Conservation (phyloP, 352 stramenopile species). For the Pythium dissotocum region DNA sequence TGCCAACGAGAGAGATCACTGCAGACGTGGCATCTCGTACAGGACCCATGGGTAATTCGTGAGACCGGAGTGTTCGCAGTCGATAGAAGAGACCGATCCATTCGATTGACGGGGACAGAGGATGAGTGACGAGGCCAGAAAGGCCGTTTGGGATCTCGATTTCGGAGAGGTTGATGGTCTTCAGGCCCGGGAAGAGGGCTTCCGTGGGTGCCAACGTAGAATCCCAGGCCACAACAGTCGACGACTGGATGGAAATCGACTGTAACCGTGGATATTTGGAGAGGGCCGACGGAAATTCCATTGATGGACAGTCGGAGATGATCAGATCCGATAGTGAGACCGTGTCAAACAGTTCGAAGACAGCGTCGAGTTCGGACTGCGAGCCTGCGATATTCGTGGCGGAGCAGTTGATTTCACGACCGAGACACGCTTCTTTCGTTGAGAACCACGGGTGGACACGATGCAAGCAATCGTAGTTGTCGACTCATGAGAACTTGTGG, state of each 20-base stretch:
- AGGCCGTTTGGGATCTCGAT: conserved; percentile 3
- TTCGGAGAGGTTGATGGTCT: background rate
- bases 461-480: background rate
- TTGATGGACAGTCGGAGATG: conserved; percentile 7
- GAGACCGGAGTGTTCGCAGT: conserved; percentile 6
- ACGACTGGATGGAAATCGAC: background rate
- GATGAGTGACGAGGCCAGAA: background rate
- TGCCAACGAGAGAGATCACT: background rate
- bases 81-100: conserved; percentile 18
- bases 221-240: conserved; percentile 1
- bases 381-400: background rate
- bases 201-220: background rate
- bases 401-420: conserved; percentile 12
- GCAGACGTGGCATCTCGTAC: background rate
- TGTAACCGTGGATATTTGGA: background rate
- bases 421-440: conserved; percentile 13
- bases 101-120: conserved; percentile 7
- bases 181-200: background rate
- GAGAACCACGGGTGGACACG: conserved; percentile 26
- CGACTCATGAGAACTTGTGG: background rate
- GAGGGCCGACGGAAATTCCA: conserved; percentile 1
- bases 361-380: background rate
- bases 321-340: conserved; percentile 6
- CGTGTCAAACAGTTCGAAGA: conserved; percentile 5
- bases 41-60: background rate